Base-by-base conservation (phyloP, 1,284 basidiomycete species). In the Mycosarcoma mackinlayi region DNA sequence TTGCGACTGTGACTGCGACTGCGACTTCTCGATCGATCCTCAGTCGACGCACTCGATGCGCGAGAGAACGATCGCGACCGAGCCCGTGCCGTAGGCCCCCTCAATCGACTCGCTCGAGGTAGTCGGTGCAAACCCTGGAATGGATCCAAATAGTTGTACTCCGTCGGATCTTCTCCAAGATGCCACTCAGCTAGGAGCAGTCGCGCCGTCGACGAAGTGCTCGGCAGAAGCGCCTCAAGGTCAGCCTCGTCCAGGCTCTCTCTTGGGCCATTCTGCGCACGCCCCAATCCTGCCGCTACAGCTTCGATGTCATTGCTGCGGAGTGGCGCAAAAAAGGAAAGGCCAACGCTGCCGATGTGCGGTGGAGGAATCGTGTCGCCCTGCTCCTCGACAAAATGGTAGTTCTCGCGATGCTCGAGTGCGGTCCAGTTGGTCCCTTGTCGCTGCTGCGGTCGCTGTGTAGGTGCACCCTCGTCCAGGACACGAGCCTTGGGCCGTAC, bases 61-160 rank as follows among this genome's bases (percentile, higher is more conserved):
- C 57, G 61, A 9, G 68, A 66, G 39, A 66, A 66, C n/a, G 68
- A 71, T 9, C 62, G 58, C 10, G 62, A 66, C 18, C 62, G 62
- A 19, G 58, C 62, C 13, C 68, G 58, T 10, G 58, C 62, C 3
- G 62, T 62, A 0, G 68, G 50, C 13, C 62, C 62, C 9, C 40
- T 3, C 40, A 62, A 11, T 13, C 68, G 58, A 49, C 68, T 71
- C 8, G 54, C 68, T n/a, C 54, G 49, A 16, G 68, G 68, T 33
- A 71, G 51, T 42, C 62, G 41, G 35, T 70, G 57, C 40, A 71
- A 30, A 14, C 62, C 62, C 27, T 71, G 58, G 59, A 66, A 71
- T 3, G 68, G 68, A 33, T 71, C 68, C 10, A 38, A 10, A 24
- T 66, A 71, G 11, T 19, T 42, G 33, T 71, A 71, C 11, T 52